Evolutionary conservation across 306 rosid species (phyloP).

Genomic region (Oxytropis ochrocephala): DNA sequence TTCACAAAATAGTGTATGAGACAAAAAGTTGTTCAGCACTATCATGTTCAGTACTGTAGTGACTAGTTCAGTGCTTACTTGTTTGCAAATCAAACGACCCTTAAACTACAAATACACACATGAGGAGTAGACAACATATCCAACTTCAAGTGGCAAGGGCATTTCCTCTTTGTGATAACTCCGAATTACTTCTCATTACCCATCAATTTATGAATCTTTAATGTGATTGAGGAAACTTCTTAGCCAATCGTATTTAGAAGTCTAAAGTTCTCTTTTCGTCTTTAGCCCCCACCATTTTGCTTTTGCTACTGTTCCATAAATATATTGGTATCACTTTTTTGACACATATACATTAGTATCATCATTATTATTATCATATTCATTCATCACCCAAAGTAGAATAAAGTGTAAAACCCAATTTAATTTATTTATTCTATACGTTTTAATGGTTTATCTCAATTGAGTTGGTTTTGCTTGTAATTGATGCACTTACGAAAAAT

Average conservation of each 20-base stretch:
- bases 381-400: conserved; percentile 4
- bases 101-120: too few relatives aligned
- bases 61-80: too few relatives aligned
- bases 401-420: conserved; percentile 7
- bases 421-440: background rate
- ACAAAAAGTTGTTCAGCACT: too few relatives aligned
- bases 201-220: background rate
- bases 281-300: conserved; percentile 7
- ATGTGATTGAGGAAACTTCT: background rate
- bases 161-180: conserved; percentile 19
- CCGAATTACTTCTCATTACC: conserved; percentile 13
- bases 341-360: too few relatives aligned
- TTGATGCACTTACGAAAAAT: background rate
- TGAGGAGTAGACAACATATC: background rate
- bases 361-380: background rate
- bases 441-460: background rate
- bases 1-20: too few relatives aligned
- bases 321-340: too few relatives aligned
- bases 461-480: background rate
- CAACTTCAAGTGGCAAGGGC: conserved; percentile 25
- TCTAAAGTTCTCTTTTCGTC: background rate
- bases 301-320: background rate
- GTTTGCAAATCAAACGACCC: too few relatives aligned
- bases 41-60: too few relatives aligned
- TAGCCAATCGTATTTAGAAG: conserved; percentile 8